These are phyloP conservation scores for Botrytis fragariae DNA, from an alignment of 2,329 filamentous ascomycete species.

Conservation along the genomic window DNA sequence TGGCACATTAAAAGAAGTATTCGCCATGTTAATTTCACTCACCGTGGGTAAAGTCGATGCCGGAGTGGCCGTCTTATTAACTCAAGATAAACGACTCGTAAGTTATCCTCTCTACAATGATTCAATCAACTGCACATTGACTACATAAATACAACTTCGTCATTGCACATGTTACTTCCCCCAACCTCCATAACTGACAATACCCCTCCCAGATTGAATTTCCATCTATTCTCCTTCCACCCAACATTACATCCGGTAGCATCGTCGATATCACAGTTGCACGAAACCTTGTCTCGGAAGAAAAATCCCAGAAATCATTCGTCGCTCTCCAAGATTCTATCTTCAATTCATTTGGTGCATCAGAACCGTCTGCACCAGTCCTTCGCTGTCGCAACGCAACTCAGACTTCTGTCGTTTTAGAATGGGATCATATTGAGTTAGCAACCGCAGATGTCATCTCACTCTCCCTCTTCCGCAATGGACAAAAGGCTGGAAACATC, in stretches of 20 bases:
- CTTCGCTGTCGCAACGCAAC: conserved; percentile 95
- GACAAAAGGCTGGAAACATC: conserved; percentile 93
- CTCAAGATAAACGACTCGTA: conserved; percentile 94
- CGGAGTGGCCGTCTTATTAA: conserved; percentile 93
- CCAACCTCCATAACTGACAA: conserved; percentile 25
- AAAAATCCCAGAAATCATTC: conserved; percentile 72
- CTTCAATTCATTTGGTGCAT: conserved; percentile 78
- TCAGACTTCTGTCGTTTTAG: conserved; percentile 95
- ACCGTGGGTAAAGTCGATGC: conserved; percentile 99
- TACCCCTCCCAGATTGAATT: conserved; percentile 80
- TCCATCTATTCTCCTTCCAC: conserved; percentile 91
- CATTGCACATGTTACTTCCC: conserved; percentile 8
- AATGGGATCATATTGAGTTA: conserved; percentile 94
- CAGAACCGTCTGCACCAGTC: conserved; percentile 70
- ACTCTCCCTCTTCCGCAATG: conserved; percentile 89
- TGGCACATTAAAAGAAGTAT: conserved; percentile 6
- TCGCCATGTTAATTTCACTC: conserved; percentile 87
- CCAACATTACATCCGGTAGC: conserved; percentile 90
- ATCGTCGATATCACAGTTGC: conserved; percentile 97
- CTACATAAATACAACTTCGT: background rate
- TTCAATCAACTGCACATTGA: background rate
- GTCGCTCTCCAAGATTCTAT: conserved; percentile 84
- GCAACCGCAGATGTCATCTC: conserved; percentile 90
- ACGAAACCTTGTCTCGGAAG: conserved; percentile 79
- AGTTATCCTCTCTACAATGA: conserved; percentile 36